A percentile compares a stretch with the other conserved stretches of the same genome.
Conservation (phyloP, 208 protist species). For the Acanthamoeba healyi region DNA sequence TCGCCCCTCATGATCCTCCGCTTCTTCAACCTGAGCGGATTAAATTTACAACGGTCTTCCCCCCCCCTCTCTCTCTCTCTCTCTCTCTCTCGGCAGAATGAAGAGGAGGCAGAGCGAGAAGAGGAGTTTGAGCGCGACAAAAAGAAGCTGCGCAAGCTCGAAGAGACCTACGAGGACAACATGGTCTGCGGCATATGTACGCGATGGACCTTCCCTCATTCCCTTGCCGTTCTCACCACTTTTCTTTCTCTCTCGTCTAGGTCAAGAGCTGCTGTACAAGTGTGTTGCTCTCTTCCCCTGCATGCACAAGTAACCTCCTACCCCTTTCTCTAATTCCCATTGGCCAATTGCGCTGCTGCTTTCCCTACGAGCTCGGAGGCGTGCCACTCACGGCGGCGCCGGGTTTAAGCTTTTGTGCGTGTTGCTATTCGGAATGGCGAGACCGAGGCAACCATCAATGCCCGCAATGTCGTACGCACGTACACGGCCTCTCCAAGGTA, state of each 20-base stretch:
- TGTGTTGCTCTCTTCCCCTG: conserved; percentile 82
- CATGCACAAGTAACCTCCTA: conserved; percentile 77
- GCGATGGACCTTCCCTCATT: not conserved
- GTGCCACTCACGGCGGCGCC: no score
- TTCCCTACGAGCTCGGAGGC: no score
- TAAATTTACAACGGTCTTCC: no score
- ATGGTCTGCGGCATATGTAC: conserved; percentile 79
- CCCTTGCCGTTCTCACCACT: no score
- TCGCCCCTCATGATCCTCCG: no score
- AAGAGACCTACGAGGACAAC: conserved; percentile 55
- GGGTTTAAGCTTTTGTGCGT: conserved; percentile 60
- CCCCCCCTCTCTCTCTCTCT: no score
- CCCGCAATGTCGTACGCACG: not conserved
- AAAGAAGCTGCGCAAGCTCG: conserved; percentile 28
- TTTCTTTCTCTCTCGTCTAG: not conserved
- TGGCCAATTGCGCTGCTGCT: not conserved
- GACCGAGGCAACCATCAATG: conserved; percentile 23
- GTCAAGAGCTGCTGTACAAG: conserved; percentile 79
- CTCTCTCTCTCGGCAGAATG: not conserved
- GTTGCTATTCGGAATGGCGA: conserved; percentile 81
- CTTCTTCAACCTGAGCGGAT: no score
- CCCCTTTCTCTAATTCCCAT: not conserved
- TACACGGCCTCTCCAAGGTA: conserved; percentile 1
- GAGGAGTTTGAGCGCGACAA: not conserved
- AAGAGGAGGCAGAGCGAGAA: not conserved